phyloP scores from a whole-genome alignment of 2,329 filamentous ascomycete genomes.

The Cytospora leucostoma region DNA sequence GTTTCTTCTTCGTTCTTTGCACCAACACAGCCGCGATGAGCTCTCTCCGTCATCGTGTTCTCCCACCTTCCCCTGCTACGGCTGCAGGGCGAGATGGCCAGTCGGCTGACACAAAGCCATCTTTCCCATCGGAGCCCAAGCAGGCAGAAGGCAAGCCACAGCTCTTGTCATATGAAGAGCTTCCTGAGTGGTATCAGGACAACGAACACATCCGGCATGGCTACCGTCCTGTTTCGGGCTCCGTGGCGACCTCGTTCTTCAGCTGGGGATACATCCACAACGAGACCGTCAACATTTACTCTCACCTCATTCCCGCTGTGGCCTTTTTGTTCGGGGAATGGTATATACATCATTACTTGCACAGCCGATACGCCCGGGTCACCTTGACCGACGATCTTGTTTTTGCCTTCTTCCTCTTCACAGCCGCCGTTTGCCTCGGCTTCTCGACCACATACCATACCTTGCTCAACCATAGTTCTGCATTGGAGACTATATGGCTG shows the following conservation, averaged over 20 bases:
- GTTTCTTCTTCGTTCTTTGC: too few relatives aligned
- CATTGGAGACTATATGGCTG: slow-evolving; percentile 31
- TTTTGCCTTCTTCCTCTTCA: slow-evolving; percentile 31
- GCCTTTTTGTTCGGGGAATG: slow-evolving; percentile 38
- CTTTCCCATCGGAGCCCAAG: background rate
- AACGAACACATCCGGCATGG: slow-evolving; percentile 44
- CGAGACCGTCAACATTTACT: slow-evolving; percentile 39
- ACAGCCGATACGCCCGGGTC: slow-evolving; percentile 29
- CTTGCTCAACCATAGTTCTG: slow-evolving; percentile 31
- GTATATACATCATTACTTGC: slow-evolving; percentile 30
- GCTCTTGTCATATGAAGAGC: slow-evolving; percentile 35
- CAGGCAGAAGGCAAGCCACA: background rate
- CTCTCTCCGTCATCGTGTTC: too few relatives aligned
- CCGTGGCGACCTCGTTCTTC: slow-evolving; percentile 38
- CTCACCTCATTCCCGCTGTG: slow-evolving; percentile 46
- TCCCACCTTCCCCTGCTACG: too few relatives aligned
- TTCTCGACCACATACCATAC: slow-evolving; percentile 33
- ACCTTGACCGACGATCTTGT: slow-evolving; percentile 29
- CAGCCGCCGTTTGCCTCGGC: slow-evolving; percentile 29
- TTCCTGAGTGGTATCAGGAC: slow-evolving; percentile 46
- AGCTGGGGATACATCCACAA: slow-evolving; percentile 44
- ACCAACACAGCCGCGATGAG: too few relatives aligned
- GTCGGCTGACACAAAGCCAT: background rate
- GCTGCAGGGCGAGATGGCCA: too few relatives aligned
- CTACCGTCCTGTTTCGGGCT: slow-evolving; percentile 46